These are phyloP conservation scores for Plasmodium falciparum DNA, from an alignment of 169 alveolate genomes.

Conservation along the genomic window DNA sequence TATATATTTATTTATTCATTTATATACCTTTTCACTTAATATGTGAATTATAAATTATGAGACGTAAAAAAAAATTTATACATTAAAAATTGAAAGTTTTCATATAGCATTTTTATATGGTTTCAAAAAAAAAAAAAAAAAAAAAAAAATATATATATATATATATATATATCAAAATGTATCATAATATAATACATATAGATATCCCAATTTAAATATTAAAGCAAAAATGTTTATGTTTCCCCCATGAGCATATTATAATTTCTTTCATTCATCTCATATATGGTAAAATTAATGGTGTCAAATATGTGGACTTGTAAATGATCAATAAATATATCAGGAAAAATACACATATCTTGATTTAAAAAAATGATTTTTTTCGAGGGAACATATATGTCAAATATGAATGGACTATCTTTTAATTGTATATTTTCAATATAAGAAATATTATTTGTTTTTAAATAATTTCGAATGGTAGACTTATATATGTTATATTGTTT, in stretches of 20 bases:
- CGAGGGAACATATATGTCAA: constrained; percentile 47
- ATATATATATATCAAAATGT: too few species aligned
- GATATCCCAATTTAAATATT: too few species aligned
- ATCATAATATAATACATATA: too few species aligned
- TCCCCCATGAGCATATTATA: background rate
- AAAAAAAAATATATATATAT: too few species aligned
- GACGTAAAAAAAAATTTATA: too few species aligned
- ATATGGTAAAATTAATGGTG: constrained; percentile 20
- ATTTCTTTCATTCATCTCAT: constrained; percentile 5
- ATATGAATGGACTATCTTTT: constrained; percentile 62
- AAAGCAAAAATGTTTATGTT: background rate
- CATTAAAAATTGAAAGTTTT: too few species aligned
- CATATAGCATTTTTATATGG: too few species aligned
- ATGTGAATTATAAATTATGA: too few species aligned
- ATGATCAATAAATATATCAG: constrained; percentile 32
- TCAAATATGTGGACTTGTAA: constrained; percentile 30
- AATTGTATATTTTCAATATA: constrained; percentile 19
- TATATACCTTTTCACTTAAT: too few species aligned
- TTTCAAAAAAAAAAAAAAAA: constrained; percentile 3
- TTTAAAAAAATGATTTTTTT: constrained; percentile 23
- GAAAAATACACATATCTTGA: constrained; percentile 14
- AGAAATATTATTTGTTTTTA: constrained; percentile 3
- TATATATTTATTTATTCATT: too few species aligned
- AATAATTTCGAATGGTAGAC: constrained; percentile 9
- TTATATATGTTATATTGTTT: constrained; percentile 1